Percentiles rank a stretch among this genome's conserved stretches.
Conservation (phyloP, 163 green algal genomes). For the Volvox carteri region DNA sequence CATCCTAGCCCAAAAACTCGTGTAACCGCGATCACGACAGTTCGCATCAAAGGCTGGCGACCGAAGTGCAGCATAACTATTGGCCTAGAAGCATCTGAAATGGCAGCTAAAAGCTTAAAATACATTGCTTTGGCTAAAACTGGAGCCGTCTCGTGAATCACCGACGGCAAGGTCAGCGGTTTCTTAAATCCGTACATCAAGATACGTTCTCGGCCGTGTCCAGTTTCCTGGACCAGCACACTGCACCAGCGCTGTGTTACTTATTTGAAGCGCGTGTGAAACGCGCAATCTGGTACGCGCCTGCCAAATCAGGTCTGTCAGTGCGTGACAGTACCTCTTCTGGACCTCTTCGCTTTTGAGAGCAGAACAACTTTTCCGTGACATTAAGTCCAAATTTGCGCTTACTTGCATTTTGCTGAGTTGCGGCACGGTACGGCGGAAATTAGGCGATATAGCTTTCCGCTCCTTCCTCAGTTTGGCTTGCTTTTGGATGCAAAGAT, state of each 20-base stretch:
- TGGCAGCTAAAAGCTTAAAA: neutral
- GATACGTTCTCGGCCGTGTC: neutral
- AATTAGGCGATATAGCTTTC: neutral
- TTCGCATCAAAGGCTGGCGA: too few relatives aligned
- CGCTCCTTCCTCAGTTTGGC: neutral
- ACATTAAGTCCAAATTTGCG: too few relatives aligned
- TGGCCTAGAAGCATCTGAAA: too few relatives aligned
- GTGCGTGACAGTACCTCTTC: neutral
- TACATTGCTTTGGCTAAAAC: neutral
- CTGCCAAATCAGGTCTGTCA: neutral
- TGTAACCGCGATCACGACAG: too few relatives aligned
- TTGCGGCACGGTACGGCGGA: neutral
- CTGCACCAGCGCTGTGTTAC: neutral
- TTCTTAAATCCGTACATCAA: conserved; percentile 5
- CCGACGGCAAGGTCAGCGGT: too few relatives aligned
- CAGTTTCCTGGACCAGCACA: neutral
- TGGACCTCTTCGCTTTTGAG: neutral
- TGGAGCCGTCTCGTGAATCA: too few relatives aligned
- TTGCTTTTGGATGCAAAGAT: neutral
- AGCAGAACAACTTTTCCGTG: too few relatives aligned
- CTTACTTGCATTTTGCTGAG: neutral
- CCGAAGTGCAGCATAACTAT: too few relatives aligned
- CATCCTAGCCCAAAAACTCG: too few relatives aligned
- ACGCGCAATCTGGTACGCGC: neutral
- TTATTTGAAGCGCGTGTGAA: neutral